Evolutionary conservation across 495 filamentous ascomycete species (phyloP).

Genomic region (Penicillium cosmopolitanum): DNA sequence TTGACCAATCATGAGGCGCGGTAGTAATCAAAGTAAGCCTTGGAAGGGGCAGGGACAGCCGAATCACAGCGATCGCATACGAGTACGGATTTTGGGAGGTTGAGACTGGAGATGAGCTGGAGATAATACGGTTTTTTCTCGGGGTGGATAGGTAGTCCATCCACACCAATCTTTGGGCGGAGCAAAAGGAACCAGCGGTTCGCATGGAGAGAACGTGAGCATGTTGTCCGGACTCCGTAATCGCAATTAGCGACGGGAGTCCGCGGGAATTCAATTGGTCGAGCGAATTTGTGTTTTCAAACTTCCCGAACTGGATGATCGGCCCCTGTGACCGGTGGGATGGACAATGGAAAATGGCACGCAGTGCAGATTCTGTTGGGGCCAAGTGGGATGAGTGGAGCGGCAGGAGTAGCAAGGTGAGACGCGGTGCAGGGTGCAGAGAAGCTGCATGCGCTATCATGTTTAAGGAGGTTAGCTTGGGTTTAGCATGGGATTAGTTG

Average conservation of each 20-base stretch:
- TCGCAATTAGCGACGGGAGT: neutral
- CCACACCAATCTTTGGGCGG: neutral
- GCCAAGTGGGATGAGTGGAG: slow-evolving; percentile 26
- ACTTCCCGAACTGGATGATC: neutral
- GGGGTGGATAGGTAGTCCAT: slow-evolving; percentile 8
- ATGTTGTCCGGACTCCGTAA: neutral
- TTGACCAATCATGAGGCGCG: slow-evolving; percentile 7
- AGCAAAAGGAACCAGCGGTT: slow-evolving; percentile 9
- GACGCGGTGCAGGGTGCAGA: slow-evolving; percentile 1
- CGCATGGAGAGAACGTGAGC: slow-evolving; percentile 7
- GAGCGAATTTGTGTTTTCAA: slow-evolving; percentile 4
- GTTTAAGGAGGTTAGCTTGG: neutral
- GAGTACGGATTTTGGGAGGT: neutral
- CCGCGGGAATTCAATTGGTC: neutral
- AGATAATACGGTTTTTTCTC: slow-evolving; percentile 30
- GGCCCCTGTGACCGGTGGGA: neutral
- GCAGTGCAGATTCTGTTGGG: slow-evolving; percentile 16
- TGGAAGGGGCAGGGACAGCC: neutral
- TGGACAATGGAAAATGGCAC: neutral
- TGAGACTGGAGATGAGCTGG: slow-evolving; percentile 10
- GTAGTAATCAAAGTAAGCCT: neutral
- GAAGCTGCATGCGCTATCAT: neutral
- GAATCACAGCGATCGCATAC: neutral
- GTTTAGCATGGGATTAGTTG: neutral
- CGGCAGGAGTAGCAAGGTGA: neutral